Evolutionary conservation across 2,329 filamentous ascomycete species (phyloP), one percentile per base, ranked within the genome.

Genomic region (Curvularia lunata): DNA sequence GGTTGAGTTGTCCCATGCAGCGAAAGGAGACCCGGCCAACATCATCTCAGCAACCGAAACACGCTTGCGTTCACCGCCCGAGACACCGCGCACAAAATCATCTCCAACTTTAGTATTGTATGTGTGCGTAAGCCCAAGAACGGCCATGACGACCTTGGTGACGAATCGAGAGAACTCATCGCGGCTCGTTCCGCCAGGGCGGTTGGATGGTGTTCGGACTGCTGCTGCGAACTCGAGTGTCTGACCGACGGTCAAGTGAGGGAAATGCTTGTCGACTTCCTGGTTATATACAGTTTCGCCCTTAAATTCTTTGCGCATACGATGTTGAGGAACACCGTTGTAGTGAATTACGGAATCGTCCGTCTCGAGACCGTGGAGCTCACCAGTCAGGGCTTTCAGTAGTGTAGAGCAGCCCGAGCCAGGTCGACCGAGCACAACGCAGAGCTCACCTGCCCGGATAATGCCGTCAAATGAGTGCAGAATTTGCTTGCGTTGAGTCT

Each of bases 391-490:
- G 0, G 86, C 81, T 75, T 88, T 89, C 8, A 90, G 78, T 0
- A 89, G 76, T 0, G 87, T 90, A 49, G 82, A 85, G 73, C 87
- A 90, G 5, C 88, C 87, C 4, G 84, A 86, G 0, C 81, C 84
- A 0, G 81, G 81, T 12, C 79, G 69, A 16, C 80, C 81, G 8
- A 82, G 77, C 1, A 82, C 80, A 38, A 82, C 74, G 10, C 81
- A 71, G 27, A 82, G 65, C 68, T 82, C 81, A 1, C 84, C 83
- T 54, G 77, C 79, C 56, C 80, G 81, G 49, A 86, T 69, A 0
- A 82, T 70, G 7, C 83, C 83, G 60, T 85, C 79, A 58, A 86
- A 86, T 52, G 81, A 77, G 42, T 78, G 79, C 21, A 87, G 66
- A 57, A 86, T 87, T 2, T 83, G 81, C 64, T 85, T 86, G 60